Evolutionary conservation across 768 basidiomycete species (phyloP), one percentile per base, ranked within the genome.

Genomic region (Thelephora aurantiotincta): DNA sequence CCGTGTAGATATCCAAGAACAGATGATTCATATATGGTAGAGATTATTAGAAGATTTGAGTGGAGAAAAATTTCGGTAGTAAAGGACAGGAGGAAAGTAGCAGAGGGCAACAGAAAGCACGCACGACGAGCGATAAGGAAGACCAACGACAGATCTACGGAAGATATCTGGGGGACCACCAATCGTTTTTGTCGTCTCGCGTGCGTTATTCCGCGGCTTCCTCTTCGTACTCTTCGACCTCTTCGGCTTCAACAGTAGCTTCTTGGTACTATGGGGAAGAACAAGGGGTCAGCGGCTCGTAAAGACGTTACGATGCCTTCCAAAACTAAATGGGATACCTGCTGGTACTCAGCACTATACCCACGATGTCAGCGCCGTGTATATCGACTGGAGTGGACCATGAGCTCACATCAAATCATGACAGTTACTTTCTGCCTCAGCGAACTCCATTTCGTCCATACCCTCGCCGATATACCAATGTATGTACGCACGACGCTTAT

Each of bases 391-490:
- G 1, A 45, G 48, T 13, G 19, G 47, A 26, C 53, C 11, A 5
- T n/a, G 14, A 19, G 67, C 86, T 62, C 61, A 89, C 86, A 90
- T 80, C 43, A 91, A 62, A 65, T 91, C 89, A 2, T 70, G 72
- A 2, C 75, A 68, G 59, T 90, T 89, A 58, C 82, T 89, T 66
- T 90, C 87, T 0, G 89, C 88, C 61, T 91, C 88, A 0, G 82
- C 74, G 63, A 91, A 89, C 63, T 91, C 76, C 80, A 81, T 74
- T 14, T 73, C 59, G 59, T 92, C 91, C 91, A 93, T 92, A 37
- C 90, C 90, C 61, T 93, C 90, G 11, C 78, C 83, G 7, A 79
- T 84, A 60, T 90, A 92, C 86, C 88, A 91, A 60, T 92, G 88
- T 49, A 93, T 63, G 72, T 87, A 94, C 5, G 91, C 91, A 41